These are phyloP conservation scores for Suillus plorans DNA, from an alignment of 768 basidiomycete species.

Conservation along the genomic window DNA sequence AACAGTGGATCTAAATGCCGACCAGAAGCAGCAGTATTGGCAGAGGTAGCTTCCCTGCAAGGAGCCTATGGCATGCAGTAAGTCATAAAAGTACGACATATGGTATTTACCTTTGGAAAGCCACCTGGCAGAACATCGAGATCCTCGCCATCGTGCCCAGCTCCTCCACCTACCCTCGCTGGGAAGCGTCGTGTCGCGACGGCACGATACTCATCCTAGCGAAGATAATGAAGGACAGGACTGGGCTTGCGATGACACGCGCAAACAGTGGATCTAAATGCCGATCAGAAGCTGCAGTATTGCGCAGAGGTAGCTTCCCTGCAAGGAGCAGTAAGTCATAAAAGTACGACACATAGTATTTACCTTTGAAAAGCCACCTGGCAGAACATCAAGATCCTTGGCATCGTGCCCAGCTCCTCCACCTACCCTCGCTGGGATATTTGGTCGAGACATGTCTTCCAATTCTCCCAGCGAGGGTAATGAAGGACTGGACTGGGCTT, in stretches of 20 bases:
- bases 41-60: neutral
- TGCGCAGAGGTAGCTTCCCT: neutral
- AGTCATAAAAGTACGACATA: too few relatives aligned
- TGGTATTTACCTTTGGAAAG: too few relatives aligned
- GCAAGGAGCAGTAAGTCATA: too few relatives aligned
- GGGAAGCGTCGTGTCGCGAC: too few relatives aligned
- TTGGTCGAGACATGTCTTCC: too few relatives aligned
- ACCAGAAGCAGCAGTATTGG: neutral
- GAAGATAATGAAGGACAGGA: neutral
- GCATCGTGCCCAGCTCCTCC: neutral
- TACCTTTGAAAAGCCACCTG: too few relatives aligned
- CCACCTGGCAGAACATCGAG: too few relatives aligned
- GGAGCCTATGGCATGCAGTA: too few relatives aligned
- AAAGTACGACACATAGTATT: too few relatives aligned
- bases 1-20: neutral
- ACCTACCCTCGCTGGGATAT: neutral
- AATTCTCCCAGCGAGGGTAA: neutral
- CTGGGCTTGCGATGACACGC: neutral
- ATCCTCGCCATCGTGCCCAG: neutral
- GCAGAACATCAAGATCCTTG: too few relatives aligned
- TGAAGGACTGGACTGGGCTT: neutral
- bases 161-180: neutral
- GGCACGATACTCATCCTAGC: neutral
- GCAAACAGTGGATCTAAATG: neutral
- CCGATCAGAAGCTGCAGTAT: neutral